Base-by-base conservation (phyloP, 768 basidiomycete genomes). In the Agrocybe praecox region DNA sequence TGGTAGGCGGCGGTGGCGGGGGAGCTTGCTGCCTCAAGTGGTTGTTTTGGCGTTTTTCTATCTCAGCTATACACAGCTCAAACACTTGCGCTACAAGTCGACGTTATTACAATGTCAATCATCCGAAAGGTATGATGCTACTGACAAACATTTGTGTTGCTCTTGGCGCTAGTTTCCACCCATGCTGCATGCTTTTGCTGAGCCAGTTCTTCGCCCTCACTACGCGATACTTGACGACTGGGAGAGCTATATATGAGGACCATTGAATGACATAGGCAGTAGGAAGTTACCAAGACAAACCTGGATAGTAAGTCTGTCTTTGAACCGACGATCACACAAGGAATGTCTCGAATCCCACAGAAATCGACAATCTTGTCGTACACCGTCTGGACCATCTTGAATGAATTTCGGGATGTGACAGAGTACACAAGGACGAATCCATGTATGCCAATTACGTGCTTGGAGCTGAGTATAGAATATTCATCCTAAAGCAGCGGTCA, bases 401-500 rank as follows among this genome's bases (percentile, higher is more conserved):
- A 96, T 2, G 90, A 93, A 65, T 86, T 85, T 58, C 89, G 82
- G 14, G 89, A 91, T 2, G 90, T 81, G 71, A 96, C 90, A 0
- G 91, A 92, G 75, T 96, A 98, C 47, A 96, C 93, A 56, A 98
- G 85, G 64, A 98, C 84, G 69, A 88, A 97, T 64, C 95, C 95
- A 69, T 98, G 95, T 59, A 94, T 90, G 29, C 96, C 95, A 63
- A 97, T 90, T 32, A 90, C 92, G 69, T 96, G 92, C 63, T 91
- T 93, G 24, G 89, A 83, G 59, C 89, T 89, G 62, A 98, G 82
- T 58, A 95, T 88, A 12, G 92, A 91, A 75, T 88, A 96, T 67
- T 96, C 94, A 67, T 97, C 95, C 93, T 95, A 69, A 17, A 22
- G 26, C 7, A 21, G 56, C 23, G 15, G 47, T 60, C 12, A 33